Evolutionary conservation across 192 early-diverging fungal species (phyloP).

Genomic region (Coemansia sp.): DNA sequence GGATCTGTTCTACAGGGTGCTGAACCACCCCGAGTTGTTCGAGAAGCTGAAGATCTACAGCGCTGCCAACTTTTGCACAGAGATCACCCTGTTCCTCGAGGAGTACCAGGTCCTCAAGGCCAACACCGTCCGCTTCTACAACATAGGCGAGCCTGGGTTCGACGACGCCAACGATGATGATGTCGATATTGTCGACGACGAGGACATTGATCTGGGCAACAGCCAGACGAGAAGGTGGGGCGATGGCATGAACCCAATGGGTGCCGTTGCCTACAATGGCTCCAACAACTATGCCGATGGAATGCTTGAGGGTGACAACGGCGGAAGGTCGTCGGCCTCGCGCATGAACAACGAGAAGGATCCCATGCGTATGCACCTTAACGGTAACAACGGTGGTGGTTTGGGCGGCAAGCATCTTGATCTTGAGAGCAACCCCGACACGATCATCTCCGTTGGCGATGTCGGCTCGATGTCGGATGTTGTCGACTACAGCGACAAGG

Average conservation of each 20-base stretch:
- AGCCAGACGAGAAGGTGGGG: not conserved
- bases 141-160: constrained; percentile 53
- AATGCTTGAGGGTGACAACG: not conserved
- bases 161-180: constrained; percentile 30
- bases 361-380: constrained; percentile 41
- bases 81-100: constrained; percentile 54
- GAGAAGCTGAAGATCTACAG: constrained; percentile 49
- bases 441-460: constrained; percentile 33
- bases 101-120: constrained; percentile 58
- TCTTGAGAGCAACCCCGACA: constrained; percentile 52
- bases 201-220: not conserved
- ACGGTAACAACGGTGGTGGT: constrained; percentile 6
- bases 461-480: constrained; percentile 1
- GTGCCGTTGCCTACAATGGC: not conserved
- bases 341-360: constrained; percentile 27
- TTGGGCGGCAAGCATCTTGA: constrained; percentile 20
- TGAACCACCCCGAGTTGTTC: constrained; percentile 54
- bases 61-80: constrained; percentile 53
- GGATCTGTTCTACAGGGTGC: constrained; percentile 52
- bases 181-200: not conserved
- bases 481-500: constrained; percentile 37
- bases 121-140: constrained; percentile 54
- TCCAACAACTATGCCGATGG: not conserved
- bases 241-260: not conserved
- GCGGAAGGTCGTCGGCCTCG: not conserved